Base-by-base conservation (phyloP, 2,329 filamentous ascomycete species). In the Arachnopeziza araneosa region DNA sequence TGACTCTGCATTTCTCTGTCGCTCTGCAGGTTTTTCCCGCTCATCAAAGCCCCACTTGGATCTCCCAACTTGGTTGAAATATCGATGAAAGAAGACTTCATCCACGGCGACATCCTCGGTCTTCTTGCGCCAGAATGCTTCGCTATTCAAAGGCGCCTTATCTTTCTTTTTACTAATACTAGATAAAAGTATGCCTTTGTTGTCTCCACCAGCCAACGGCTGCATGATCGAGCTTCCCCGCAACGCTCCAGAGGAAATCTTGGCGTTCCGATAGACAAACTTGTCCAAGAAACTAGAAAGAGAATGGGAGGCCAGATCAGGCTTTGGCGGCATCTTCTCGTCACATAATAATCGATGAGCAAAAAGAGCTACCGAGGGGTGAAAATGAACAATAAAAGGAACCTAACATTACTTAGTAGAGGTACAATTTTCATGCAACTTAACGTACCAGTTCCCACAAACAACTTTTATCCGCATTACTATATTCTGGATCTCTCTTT, bases 21-120 rank as follows among this genome's bases (percentile, higher is more conserved):
- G 83, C 65, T 80, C 78, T 55, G 78, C 76, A 73, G 83, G 81
- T 75, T 83, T 83, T 68, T 81, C 80, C 68, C 79, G 81, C 63
- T 73, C 73, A 14, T n/a, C n/a, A 69, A 81, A 80, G 67, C 79
- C 76, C 64, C 80, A 81, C 54, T 79, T 83, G 12, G 79, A 76
- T 71, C 88, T 91, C 64, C 86, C 85, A 58, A 90, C 76, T 63
- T 87, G 84, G 62, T 85, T 87, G 76, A 99, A 99, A 83, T 99
- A 99, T 66, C 91, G 87, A 75, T 99, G 95, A 84, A 99, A 99
- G 84, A 99, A 99, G 49, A 92, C 90, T 72, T 99, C 95, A 66
- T 99, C 93, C 0, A 87, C 91, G 2, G 89, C 87, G 52, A 99
- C 88, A 57, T 98, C 87, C 64, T 91, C 87, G n/a, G 83, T 81